Base-by-base conservation (phyloP, 2,329 filamentous ascomycete species). In the Beauveria caledonica region DNA sequence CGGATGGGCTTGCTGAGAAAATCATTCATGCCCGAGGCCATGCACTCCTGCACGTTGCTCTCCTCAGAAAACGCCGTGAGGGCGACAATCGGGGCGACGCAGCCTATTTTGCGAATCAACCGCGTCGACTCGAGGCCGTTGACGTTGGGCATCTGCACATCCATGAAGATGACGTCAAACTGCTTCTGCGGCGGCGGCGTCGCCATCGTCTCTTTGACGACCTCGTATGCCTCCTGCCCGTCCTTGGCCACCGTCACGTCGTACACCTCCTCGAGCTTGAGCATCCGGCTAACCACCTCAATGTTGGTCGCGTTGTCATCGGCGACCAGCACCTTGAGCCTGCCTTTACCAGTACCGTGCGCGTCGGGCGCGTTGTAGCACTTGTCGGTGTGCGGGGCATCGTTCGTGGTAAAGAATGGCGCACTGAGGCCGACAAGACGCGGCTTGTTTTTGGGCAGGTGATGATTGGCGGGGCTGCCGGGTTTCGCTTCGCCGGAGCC, bases 141-240 rank as follows among this genome's bases (percentile, higher is more conserved):
- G 15, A 97, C 81, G 64, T 94, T 95, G 5, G 92, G 92, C 92
- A 97, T 97, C 74, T 90, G 90, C 11, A 96, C 88, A 68, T 97
- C 92, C 92, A 96, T 97, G 70, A 96, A 94, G 64, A 97, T 93
- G 36, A 97, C 79, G 66, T 96, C 90, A 70, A 93, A 96, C 2
- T 82, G 82, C 60, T 83, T 79, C 57, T 86, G 82, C 60, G 82
- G 86, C 10, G 29, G 3, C n/a, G 27, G 39, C 5, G 52, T 39
- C 51, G 21, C 25, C n/a, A 19, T 84, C 88, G 96, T 88, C n/a
- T 85, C 85, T 70, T 91, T 92, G 65, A 96, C 92, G 33, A 88
- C 79, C 63, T 96, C 91, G 62, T 92, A 90, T 0, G 92, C 92
- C 74, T 96, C 90, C 72, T 95, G 89, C 0, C 88, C 89, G 67